Percentiles rank a stretch among this genome's conserved stretches.
These are phyloP conservation scores for Cryptococcus depauperatus DNA, from an alignment of 1,284 basidiomycete genomes.

Conservation along the genomic window DNA sequence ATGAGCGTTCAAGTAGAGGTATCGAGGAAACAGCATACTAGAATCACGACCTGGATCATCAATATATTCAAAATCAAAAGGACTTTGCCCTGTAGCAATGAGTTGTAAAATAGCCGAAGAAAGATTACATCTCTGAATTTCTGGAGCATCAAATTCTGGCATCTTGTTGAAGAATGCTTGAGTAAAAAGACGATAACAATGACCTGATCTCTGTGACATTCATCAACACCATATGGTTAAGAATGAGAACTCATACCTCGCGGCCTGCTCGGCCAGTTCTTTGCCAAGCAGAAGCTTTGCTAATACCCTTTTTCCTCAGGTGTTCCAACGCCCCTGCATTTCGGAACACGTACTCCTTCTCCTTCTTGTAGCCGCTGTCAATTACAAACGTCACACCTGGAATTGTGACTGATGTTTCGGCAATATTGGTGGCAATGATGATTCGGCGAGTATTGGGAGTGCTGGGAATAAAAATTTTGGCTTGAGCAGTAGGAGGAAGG, in stretches of 20 bases:
- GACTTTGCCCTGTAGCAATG: slow-evolving; percentile 69
- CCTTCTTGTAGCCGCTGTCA: slow-evolving; percentile 91
- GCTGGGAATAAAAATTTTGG: slow-evolving; percentile 65
- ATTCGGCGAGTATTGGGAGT: slow-evolving; percentile 72
- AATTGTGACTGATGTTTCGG: slow-evolving; percentile 97
- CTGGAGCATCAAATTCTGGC: slow-evolving; percentile 63
- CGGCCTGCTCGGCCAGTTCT: slow-evolving; percentile 84
- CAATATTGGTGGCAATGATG: slow-evolving; percentile 90
- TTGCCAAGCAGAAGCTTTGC: slow-evolving; percentile 76
- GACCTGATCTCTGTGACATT: slow-evolving; percentile 58
- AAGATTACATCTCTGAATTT: slow-evolving; percentile 78
- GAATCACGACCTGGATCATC: slow-evolving; percentile 67
- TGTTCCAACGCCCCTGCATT: slow-evolving; percentile 79
- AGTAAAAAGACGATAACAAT: slow-evolving; percentile 83
- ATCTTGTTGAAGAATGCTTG: slow-evolving; percentile 64
- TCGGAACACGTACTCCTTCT: slow-evolving; percentile 73
- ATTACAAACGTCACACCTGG: slow-evolving; percentile 93
- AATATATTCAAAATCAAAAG: slow-evolving; percentile 72
- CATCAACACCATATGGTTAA: not conserved
- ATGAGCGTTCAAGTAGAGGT: slow-evolving; percentile 25
- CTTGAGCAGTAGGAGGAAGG: slow-evolving; percentile 67
- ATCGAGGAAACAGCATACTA: slow-evolving; percentile 48
- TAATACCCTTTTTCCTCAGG: slow-evolving; percentile 73
- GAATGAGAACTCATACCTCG: slow-evolving; percentile 52
- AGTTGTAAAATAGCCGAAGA: slow-evolving; percentile 74